Evolutionary conservation across 805 yeast genomes (phyloP).

Genomic region (Yamadazyma nakazawae): DNA sequence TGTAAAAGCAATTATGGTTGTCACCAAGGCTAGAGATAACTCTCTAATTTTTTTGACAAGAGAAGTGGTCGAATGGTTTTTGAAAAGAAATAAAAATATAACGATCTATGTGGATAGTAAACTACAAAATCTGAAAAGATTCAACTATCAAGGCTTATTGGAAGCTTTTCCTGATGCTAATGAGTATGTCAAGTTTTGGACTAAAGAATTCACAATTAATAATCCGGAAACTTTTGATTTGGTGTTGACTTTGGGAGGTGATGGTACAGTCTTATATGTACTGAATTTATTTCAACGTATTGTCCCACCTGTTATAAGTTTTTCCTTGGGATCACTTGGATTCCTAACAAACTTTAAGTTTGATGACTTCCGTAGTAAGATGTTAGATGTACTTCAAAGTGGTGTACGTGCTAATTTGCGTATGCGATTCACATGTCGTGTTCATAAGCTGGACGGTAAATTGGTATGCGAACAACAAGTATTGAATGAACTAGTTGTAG

Average conservation of each 20-base stretch:
- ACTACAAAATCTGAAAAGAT: conserved; percentile 58
- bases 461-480: conserved; percentile 69
- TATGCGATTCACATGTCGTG: conserved; percentile 84
- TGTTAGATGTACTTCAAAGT: conserved; percentile 55
- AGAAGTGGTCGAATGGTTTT: conserved; percentile 76
- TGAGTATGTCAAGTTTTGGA: conserved; percentile 64
- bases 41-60: conserved; percentile 72
- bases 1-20: conserved; percentile 69
- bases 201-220: conserved; percentile 47
- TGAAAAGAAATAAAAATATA: conserved; percentile 37
- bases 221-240: conserved; percentile 43
- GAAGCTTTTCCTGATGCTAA: conserved; percentile 45
- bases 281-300: conserved; percentile 42
- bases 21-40: conserved; percentile 87
- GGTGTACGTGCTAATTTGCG: conserved; percentile 77
- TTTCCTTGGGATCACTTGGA: conserved; percentile 43
- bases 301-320: conserved; percentile 47
- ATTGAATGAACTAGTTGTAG: conserved; percentile 84
- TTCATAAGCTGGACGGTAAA: conserved; percentile 50
- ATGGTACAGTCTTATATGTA: conserved; percentile 44
- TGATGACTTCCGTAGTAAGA: conserved; percentile 60
- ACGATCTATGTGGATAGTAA: conserved; percentile 72
- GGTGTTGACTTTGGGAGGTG: conserved; percentile 46
- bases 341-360: conserved; percentile 74
- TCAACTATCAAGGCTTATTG: conserved; percentile 53